Evolutionary conservation across 1,139 yeast genomes (phyloP).

Genomic region (Taphrina communis): DNA sequence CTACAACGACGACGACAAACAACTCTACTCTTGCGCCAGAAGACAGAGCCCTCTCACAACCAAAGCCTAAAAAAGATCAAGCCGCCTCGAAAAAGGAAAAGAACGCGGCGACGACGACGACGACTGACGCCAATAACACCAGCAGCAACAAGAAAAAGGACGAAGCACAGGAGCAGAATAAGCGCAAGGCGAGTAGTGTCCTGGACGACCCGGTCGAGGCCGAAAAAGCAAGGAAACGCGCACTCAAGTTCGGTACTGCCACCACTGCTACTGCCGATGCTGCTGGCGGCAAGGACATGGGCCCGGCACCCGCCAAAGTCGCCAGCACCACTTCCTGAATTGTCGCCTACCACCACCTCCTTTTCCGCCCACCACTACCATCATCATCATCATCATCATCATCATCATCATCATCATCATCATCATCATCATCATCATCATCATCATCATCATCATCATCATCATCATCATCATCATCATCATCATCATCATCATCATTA

Average conservation of each 20-base stretch:
- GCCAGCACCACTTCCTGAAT: slow-evolving; percentile 1
- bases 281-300: not conserved
- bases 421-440: too few species aligned
- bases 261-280: slow-evolving; percentile 2
- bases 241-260: slow-evolving; percentile 39
- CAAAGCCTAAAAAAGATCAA: not conserved
- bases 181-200: slow-evolving; percentile 37
- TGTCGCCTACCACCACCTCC: not conserved
- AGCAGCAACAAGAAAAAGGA: not conserved
- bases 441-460: too few species aligned
- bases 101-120: slow-evolving; percentile 12
- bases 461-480: too few species aligned
- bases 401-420: too few species aligned
- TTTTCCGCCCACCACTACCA: too few species aligned
- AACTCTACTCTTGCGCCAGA: not conserved
- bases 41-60: slow-evolving; percentile 13
- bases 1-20: not conserved
- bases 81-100: not conserved
- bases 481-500: too few species aligned
- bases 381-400: too few species aligned
- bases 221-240: slow-evolving; percentile 43
- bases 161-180: slow-evolving; percentile 35
- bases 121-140: not conserved
- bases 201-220: slow-evolving; percentile 42
- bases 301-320: not conserved